phyloP scores from a whole-genome alignment of 352 stramenopile genomes.

The Phytophthora ohioensis region DNA sequence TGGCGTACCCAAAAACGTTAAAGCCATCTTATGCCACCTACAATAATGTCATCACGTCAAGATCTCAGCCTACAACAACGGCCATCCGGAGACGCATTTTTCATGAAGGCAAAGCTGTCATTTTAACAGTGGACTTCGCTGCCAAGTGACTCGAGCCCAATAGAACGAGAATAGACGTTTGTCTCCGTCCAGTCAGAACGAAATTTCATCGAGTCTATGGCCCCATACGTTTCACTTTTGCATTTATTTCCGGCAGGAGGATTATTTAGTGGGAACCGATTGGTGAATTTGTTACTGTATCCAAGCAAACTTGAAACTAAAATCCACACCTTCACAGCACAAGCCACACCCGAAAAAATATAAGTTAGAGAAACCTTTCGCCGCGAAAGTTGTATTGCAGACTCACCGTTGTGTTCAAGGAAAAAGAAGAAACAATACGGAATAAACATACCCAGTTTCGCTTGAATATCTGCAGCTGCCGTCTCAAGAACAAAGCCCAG shows the following conservation, averaged over 20 bases:
- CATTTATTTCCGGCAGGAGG: background rate
- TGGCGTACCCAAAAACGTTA: too few relatives aligned
- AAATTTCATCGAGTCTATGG: too few relatives aligned
- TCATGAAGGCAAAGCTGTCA: too few relatives aligned
- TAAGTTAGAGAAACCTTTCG: background rate
- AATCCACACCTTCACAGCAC: conserved; percentile 21
- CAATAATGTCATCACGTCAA: too few relatives aligned
- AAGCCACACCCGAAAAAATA: background rate
- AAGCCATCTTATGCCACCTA: too few relatives aligned
- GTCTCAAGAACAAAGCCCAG: conserved; percentile 41
- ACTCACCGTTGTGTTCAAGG: conserved; percentile 36
- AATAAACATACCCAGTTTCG: conserved; percentile 38
- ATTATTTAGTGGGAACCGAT: background rate
- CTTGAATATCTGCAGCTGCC: conserved; percentile 29
- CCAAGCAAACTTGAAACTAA: conserved; percentile 30
- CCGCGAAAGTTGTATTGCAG: background rate
- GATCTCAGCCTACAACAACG: too few relatives aligned
- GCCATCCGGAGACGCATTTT: too few relatives aligned
- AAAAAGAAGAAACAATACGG: conserved; percentile 41
- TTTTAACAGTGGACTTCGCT: too few relatives aligned
- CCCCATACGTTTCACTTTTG: too few relatives aligned
- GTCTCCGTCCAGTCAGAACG: too few relatives aligned
- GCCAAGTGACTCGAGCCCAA: too few relatives aligned
- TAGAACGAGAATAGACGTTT: too few relatives aligned
- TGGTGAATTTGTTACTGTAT: background rate